Evolutionary conservation across 177 flowering plant genomes (phyloP).

Genomic region (Tripterygium wilfordii): DNA sequence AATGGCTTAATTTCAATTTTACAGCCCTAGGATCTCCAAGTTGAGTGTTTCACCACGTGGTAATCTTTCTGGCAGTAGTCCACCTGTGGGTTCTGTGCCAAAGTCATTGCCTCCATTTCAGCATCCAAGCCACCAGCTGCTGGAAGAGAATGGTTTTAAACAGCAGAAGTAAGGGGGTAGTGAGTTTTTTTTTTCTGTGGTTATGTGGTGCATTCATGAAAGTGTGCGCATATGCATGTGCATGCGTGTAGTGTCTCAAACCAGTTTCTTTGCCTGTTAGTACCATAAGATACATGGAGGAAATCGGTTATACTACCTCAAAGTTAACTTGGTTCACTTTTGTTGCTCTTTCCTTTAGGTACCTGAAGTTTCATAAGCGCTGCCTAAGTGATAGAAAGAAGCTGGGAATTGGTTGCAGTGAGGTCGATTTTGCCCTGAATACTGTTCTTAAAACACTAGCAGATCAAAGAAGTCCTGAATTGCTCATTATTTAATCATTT

Average conservation of each 20-base stretch:
- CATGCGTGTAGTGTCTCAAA: too few species aligned
- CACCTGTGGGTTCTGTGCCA: conserved; percentile 92
- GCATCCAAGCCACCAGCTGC: conserved; percentile 94
- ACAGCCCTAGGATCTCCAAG: conserved; percentile 63
- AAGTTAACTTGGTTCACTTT: too few species aligned
- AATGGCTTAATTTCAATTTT: too few species aligned
- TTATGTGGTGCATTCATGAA: too few species aligned
- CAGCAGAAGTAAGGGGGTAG: conserved; percentile 73
- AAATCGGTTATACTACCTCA: too few species aligned
- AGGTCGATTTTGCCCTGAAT: conserved; percentile 70
- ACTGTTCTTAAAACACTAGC: too few species aligned
- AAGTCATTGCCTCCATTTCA: conserved; percentile 92
- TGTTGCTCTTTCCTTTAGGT: conserved; percentile 48
- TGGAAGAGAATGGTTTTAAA: conserved; percentile 91
- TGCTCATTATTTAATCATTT: too few species aligned
- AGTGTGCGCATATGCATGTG: too few species aligned
- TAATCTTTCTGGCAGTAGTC: conserved; percentile 63
- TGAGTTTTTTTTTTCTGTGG: too few species aligned
- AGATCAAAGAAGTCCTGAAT: too few species aligned
- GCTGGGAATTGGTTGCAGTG: conserved; percentile 92
- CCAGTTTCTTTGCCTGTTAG: too few species aligned
- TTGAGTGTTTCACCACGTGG: conserved; percentile 81
- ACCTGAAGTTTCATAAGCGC: conserved; percentile 72
- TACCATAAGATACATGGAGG: too few species aligned
- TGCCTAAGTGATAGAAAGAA: conserved; percentile 87